Evolutionary conservation across 208 protist species (phyloP).

Genomic region (Angomonas deanei): DNA sequence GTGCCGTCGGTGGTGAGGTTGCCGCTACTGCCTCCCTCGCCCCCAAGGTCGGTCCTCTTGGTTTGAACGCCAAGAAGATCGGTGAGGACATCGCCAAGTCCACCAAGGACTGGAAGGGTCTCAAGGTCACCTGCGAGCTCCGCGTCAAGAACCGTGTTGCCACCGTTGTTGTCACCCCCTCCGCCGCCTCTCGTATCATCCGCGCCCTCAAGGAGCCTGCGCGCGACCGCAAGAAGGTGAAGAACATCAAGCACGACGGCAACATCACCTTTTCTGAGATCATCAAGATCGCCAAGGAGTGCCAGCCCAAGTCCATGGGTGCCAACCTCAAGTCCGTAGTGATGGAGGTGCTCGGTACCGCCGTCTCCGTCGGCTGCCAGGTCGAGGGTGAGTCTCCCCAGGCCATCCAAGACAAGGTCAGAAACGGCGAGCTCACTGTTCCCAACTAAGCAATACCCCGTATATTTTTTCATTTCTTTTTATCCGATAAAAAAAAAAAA

Average conservation of each 20-base stretch:
- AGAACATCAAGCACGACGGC: slow-evolving; percentile 99
- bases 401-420: slow-evolving; percentile 93
- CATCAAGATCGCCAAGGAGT: slow-evolving; percentile 95
- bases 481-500: slow-evolving; percentile 17
- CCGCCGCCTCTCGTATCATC: slow-evolving; percentile 96
- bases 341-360: slow-evolving; percentile 99
- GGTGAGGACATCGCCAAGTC: slow-evolving; percentile 99
- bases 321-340: slow-evolving; percentile 94
- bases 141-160: slow-evolving; percentile 98
- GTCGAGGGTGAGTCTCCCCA: slow-evolving; percentile 94
- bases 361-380: slow-evolving; percentile 97
- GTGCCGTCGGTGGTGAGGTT: slow-evolving; percentile 97
- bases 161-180: slow-evolving; percentile 95
- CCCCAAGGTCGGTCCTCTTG: slow-evolving; percentile 99
- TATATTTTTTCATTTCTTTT: slow-evolving; percentile 59
- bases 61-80: slow-evolving; percentile 99
- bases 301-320: slow-evolving; percentile 94
- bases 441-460: slow-evolving; percentile 43
- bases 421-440: slow-evolving; percentile 91
- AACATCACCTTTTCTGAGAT: slow-evolving; percentile 97
- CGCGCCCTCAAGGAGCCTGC: slow-evolving; percentile 98
- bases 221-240: slow-evolving; percentile 99
- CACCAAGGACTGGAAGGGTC: slow-evolving; percentile 99
- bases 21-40: slow-evolving; percentile 96
- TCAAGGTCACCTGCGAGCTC: slow-evolving; percentile 98